phyloP scores from a whole-genome alignment of 202 grass and related monocot genomes.

The Miscanthus sacchariflorus region DNA sequence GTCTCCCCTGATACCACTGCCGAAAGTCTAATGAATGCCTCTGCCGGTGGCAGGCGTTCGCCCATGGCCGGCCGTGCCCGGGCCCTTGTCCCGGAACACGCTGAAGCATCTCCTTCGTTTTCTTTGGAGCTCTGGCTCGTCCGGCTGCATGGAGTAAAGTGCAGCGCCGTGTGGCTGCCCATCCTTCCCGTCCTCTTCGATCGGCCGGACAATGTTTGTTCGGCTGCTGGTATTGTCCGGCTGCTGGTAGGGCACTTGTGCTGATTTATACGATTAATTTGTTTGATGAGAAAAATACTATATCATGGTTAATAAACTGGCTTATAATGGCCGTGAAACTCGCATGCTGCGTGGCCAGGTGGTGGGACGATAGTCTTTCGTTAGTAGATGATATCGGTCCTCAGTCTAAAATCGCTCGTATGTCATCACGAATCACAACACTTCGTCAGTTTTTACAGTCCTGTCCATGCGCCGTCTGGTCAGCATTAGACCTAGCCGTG shows the following conservation, averaged over 20 bases:
- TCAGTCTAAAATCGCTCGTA: background rate
- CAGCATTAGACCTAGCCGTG: background rate
- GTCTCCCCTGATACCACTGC: constrained; percentile 40
- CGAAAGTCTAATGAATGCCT: constrained; percentile 39
- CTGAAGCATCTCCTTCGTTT: constrained; percentile 5
- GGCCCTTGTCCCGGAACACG: constrained; percentile 21
- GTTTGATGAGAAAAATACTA: no score
- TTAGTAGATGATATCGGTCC: no score
- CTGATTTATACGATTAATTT: no score
- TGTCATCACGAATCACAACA: background rate
- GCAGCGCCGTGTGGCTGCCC: background rate
- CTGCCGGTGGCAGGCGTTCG: background rate
- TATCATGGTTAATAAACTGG: no score
- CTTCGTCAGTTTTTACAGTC: background rate
- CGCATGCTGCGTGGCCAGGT: background rate
- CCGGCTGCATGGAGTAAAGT: constrained; percentile 32
- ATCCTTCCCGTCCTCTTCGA: background rate
- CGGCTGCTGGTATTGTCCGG: no score
- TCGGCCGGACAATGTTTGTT: background rate
- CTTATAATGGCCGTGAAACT: constrained; percentile 9
- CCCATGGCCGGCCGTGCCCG: background rate
- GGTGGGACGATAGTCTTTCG: background rate
- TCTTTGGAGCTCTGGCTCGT: background rate
- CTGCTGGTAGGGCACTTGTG: no score
- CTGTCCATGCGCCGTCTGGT: background rate